These are phyloP conservation scores for Chlorociboria aeruginascens DNA, from an alignment of 495 filamentous ascomycete species.

Conservation along the genomic window DNA sequence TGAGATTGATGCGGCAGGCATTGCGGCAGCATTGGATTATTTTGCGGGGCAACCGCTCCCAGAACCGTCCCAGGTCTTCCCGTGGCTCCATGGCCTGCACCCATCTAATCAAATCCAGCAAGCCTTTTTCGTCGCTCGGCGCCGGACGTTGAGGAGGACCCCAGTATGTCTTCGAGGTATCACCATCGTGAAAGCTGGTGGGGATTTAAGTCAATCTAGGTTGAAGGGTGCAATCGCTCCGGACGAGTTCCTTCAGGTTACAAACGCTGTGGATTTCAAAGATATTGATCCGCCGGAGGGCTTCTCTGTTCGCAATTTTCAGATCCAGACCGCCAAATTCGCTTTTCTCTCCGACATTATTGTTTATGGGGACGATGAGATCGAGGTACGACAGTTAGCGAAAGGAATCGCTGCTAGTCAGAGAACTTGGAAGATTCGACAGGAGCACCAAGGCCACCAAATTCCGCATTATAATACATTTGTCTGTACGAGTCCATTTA, in stretches of 20 bases:
- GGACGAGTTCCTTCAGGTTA: conserved; percentile 54
- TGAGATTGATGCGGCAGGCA: conserved; percentile 53
- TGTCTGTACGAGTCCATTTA: conserved; percentile 53
- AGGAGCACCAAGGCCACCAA: conserved; percentile 39
- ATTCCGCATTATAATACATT: conserved; percentile 75
- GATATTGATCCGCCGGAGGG: conserved; percentile 70
- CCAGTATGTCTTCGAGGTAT: conserved; percentile 71
- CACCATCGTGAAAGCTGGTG: conserved; percentile 79
- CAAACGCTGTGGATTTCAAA: conserved; percentile 14
- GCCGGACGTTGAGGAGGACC: conserved; percentile 56
- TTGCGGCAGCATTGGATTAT: conserved; percentile 64
- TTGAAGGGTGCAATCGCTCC: conserved; percentile 78
- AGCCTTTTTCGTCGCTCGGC: conserved; percentile 74
- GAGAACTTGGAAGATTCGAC: conserved; percentile 53
- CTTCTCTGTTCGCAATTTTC: conserved; percentile 82
- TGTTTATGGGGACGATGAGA: conserved; percentile 67
- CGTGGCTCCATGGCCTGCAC: conserved; percentile 97
- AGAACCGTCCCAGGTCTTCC: conserved; percentile 74
- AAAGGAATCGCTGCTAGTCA: conserved; percentile 67
- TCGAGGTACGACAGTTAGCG: conserved; percentile 52
- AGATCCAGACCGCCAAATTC: conserved; percentile 86
- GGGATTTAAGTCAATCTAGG: conserved; percentile 59
- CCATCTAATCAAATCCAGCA: conserved; percentile 78
- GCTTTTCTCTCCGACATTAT: conserved; percentile 85
- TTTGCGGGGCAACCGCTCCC: conserved; percentile 67